These are phyloP conservation scores for Fusarium sp. DNA, from an alignment of 2,329 filamentous ascomycete genomes.

Conservation along the genomic window DNA sequence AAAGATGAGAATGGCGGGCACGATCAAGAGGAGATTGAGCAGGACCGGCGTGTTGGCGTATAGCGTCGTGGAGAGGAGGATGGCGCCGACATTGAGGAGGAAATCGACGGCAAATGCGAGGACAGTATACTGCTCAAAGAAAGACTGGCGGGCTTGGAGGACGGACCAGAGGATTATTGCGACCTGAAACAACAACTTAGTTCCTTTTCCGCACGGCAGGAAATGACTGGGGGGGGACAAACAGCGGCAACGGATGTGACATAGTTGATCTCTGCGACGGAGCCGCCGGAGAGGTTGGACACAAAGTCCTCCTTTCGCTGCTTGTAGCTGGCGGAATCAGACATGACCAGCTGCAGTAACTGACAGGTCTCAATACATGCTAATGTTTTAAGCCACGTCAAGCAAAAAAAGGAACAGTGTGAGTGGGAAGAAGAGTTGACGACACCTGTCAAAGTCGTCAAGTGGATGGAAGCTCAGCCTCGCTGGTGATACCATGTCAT, in stretches of 20 bases:
- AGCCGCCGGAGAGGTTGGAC: conserved; percentile 86
- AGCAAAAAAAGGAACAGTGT: conserved; percentile 3
- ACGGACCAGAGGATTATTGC: conserved; percentile 89
- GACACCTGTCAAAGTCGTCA: conserved; percentile 38
- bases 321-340: conserved; percentile 75
- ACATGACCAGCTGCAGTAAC: conserved; percentile 44
- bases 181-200: conserved; percentile 63
- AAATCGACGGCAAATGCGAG: conserved; percentile 82
- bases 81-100: conserved; percentile 83
- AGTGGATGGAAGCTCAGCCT: conserved; percentile 35
- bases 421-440: conserved; percentile 13
- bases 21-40: conserved; percentile 78
- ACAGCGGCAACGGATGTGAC: conserved; percentile 89
- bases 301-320: conserved; percentile 95
- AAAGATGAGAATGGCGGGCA: conserved; percentile 75
- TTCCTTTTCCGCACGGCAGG: neutral
- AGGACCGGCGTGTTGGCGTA: conserved; percentile 81
- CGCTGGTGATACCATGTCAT: conserved; percentile 30
- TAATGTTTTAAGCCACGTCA: neutral
- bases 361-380: conserved; percentile 21
- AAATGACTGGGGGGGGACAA: conserved; percentile 39
- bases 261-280: conserved; percentile 85
- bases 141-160: conserved; percentile 83
- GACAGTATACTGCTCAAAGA: conserved; percentile 81
- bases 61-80: conserved; percentile 86